A percentile compares a stretch with the other conserved stretches of the same genome.
phyloP scores from a whole-genome alignment of 2,329 filamentous ascomycete species.

The Triangularia setosa region DNA sequence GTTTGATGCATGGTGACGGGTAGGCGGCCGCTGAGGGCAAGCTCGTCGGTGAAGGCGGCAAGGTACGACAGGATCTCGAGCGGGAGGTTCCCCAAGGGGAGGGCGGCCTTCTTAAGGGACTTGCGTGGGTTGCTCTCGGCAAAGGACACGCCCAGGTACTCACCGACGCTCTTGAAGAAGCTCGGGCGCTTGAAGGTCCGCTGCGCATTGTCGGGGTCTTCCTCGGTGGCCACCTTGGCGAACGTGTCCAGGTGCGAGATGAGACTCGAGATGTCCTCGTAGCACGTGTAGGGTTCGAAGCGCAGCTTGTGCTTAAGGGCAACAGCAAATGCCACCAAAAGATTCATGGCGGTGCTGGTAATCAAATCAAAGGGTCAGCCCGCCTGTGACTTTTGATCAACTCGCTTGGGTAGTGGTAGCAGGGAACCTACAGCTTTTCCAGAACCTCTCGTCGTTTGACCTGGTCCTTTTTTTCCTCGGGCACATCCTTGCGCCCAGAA shows the following conservation, averaged over 20 bases:
- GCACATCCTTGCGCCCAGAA: constrained; percentile 38
- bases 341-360: constrained; percentile 56
- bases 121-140: constrained; percentile 67
- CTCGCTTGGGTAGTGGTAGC: not conserved
- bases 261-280: constrained; percentile 61
- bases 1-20: constrained; percentile 48
- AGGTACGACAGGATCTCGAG: constrained; percentile 67
- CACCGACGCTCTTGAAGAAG: constrained; percentile 52
- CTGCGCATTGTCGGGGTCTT: constrained; percentile 35
- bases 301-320: constrained; percentile 70
- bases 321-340: constrained; percentile 65
- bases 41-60: constrained; percentile 55
- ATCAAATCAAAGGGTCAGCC: not conserved
- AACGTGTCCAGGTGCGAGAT: constrained; percentile 65
- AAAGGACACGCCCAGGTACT: constrained; percentile 65
- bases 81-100: constrained; percentile 67
- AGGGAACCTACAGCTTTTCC: constrained; percentile 49
- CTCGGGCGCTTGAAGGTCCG: constrained; percentile 28
- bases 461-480: constrained; percentile 46
- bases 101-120: constrained; percentile 60
- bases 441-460: constrained; percentile 60
- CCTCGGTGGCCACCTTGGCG: constrained; percentile 44
- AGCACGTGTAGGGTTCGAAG: constrained; percentile 68
- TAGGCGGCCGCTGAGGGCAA: constrained; percentile 48
- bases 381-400: not conserved